Base-by-base conservation (phyloP, 164 flowering plant genomes). In the Hamamelis virginiana region DNA sequence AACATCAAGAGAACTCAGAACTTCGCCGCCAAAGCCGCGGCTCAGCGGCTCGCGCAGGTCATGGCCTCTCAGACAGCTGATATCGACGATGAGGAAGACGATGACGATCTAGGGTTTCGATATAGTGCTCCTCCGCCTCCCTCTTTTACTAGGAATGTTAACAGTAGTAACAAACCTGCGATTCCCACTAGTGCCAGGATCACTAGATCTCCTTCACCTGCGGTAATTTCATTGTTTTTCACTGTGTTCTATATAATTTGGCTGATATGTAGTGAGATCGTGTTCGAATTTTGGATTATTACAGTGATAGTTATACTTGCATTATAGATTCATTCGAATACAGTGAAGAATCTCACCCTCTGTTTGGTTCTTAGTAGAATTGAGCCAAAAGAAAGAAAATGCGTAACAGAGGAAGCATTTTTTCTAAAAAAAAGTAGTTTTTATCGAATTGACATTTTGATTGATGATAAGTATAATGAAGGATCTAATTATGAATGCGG, bases 21-120 rank as follows among this genome's bases (percentile, higher is more conserved):
- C 77, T 69, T 82, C 22, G 91, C 93, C 22, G 91, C 94, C 62
- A 87, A 82, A 67, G 94, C 94, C 13, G 94, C 94, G 0, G 94
- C 94, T 59, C 91, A 87, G 81, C 87, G 94, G 12, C 87, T 89
- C 13, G 94, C 94, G 70, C 86, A 84, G 77, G 94, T 87, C 69
- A 89, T 89, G 94, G 88, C 94, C 11, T 84, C 93, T 16, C 91
- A 85, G 72, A 75, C 88, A 0, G 68, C 82, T 41, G 81, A 72
- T 70, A 75, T 75, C 44, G 84, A 80, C 48, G 83, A 85, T 50
- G 88, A 84, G 10, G 87, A 75, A 9, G 87, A 82, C 15, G 87
- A 73, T 21, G 81, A 78, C 66, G 85, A 83, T 67, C 78, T 86
- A 0, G 85, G 79, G 10, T 79, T 86, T 66, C 79, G 85, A 9